Base-by-base conservation (phyloP, 371 early-diverging fungal species). In the Syncephalastrum contaminatum region DNA sequence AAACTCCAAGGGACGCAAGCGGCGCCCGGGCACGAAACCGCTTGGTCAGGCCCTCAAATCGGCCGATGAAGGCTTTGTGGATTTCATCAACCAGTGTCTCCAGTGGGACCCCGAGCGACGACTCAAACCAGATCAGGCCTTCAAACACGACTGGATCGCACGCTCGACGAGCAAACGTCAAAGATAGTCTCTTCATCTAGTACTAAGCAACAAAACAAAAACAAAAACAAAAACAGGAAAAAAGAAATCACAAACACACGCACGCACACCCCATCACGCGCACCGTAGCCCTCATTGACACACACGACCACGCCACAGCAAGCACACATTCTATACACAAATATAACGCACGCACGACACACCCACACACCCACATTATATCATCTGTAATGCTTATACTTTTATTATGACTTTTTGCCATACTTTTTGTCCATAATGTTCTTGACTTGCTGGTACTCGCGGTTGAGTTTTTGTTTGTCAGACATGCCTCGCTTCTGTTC, bases 31-130 rank as follows among this genome's bases (percentile, higher is more conserved):
- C 6, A 75, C 88, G 10, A 88, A 89, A 66, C 74, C 91, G 7
- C 69, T 97, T 46, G 77, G 70, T 1, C 78, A 84, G 27, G 86
- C 83, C 16, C 70, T 95, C 56, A 82, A 82, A 39, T 83, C 88
- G 40, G 59, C 68, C 27, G 95, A 95, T 53, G 72, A 74, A 39
- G 63, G 72, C 21, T 91, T 94, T 60, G 59, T 94, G n/a, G 92
- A 95, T 59, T 96, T 97, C 73, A 69, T 97, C 21, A 59, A 80
- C 36, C 73, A 80, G 19, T 92, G 95, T 54, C 71, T 97, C 15
- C 81, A 78, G 24, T 96, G 95, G 94, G 92, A 94, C 60, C 95
- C 96, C 1, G 83, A 85, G 43, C 79, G 76, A 53, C 81, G 97
- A 16, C 81, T 96, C 78, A 88, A 78, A 41, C 93, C 97, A 15